A percentile compares a stretch with the other conserved stretches of the same genome.
phyloP scores from a whole-genome alignment of 2,329 filamentous ascomycete genomes.

The Monosporascus sp. region DNA sequence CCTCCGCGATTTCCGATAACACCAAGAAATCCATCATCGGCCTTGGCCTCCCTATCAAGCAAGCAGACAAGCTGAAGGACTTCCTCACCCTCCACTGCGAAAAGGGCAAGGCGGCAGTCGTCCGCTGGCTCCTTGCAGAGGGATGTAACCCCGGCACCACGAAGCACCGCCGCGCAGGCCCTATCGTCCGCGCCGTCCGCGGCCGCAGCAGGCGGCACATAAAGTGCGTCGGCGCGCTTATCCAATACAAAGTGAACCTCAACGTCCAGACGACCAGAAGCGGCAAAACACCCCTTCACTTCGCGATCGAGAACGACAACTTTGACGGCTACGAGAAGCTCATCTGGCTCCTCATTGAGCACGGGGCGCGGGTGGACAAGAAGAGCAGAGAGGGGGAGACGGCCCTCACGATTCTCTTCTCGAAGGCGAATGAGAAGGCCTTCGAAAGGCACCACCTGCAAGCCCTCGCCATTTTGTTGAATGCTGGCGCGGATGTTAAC shows the following conservation, averaged over 20 bases:
- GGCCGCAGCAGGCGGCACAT: conserved; percentile 8
- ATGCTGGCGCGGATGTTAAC: conserved; percentile 5
- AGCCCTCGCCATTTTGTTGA: conserved; percentile 4
- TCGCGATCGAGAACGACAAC: conserved; percentile 6
- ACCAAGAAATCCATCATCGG: no score
- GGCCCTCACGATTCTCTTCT: conserved; percentile 5
- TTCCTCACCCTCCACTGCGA: no score
- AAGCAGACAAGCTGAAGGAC: no score
- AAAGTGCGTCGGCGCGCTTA: conserved; percentile 10
- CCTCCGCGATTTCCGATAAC: no score
- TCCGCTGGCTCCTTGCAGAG: no score
- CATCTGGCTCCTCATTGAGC: conserved; percentile 9
- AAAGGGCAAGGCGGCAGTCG: no score
- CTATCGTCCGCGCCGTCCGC: conserved; percentile 5
- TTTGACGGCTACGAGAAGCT: conserved; percentile 12
- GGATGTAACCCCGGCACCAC: no score
- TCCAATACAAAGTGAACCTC: conserved; percentile 5
- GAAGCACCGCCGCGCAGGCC: background rate
- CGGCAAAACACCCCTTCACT: conserved; percentile 9
- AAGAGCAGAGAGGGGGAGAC: conserved; percentile 4
- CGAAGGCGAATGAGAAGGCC: background rate
- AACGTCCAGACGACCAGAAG: conserved; percentile 4
- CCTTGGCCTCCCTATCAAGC: no score
- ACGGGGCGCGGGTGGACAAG: conserved; percentile 1
- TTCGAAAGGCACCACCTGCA: conserved; percentile 3